A percentile compares a stretch with the other conserved stretches of the same genome.
phyloP scores from a whole-genome alignment of 176 grass and related monocot species.

The Oryza meyeriana region DNA sequence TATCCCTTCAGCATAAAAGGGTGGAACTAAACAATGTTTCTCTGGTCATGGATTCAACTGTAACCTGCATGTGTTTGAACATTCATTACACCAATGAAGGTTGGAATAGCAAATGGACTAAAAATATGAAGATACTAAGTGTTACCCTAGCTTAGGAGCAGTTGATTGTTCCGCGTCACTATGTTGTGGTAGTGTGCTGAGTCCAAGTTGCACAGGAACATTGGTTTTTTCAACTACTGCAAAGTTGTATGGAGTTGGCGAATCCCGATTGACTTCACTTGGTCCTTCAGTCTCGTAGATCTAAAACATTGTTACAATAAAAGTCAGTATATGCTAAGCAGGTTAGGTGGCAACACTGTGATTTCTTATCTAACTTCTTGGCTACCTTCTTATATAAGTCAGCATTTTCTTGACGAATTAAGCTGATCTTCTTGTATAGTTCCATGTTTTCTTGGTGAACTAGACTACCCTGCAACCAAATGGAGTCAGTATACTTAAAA shows the following conservation, averaged over 20 bases:
- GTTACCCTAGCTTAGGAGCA: conserved; percentile 63
- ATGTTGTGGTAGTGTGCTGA: conserved; percentile 48
- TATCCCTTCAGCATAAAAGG: conserved; percentile 13
- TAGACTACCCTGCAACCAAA: conserved; percentile 52
- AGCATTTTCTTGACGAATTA: conserved; percentile 60
- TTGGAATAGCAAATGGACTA: conserved; percentile 13
- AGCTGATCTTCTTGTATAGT: conserved; percentile 67
- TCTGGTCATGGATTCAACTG: conserved; percentile 39
- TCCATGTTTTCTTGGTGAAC: conserved; percentile 85
- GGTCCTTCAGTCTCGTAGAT: conserved; percentile 46
- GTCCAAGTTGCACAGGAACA: conserved; percentile 63
- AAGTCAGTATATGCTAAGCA: neutral
- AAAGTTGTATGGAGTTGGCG: conserved; percentile 54
- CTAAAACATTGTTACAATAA: conserved; percentile 26
- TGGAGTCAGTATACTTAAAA: conserved; percentile 8
- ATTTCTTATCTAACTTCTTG: neutral
- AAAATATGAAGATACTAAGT: neutral
- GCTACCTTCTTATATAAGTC: conserved; percentile 77
- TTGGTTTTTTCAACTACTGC: conserved; percentile 48
- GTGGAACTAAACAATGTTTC: neutral
- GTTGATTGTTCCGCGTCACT: neutral
- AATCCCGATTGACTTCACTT: conserved; percentile 39
- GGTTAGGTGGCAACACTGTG: neutral
- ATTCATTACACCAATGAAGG: conserved; percentile 20
- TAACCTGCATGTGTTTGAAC: conserved; percentile 39